Evolutionary conservation across 345 rosid genomes (phyloP).

Genomic region (Jatropha curcas): DNA sequence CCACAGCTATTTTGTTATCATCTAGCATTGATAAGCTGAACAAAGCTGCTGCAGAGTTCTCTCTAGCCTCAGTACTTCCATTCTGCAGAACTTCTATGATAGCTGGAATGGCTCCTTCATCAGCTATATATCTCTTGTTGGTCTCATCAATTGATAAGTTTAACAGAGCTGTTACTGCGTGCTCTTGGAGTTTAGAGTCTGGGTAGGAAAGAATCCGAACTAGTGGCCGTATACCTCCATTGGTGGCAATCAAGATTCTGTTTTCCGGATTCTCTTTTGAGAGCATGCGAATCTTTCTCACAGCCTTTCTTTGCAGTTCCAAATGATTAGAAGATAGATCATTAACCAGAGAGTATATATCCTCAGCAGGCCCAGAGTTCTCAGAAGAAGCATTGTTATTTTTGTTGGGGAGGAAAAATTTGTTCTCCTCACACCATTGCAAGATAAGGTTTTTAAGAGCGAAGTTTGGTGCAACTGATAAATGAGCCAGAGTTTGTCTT

Average conservation of each 20-base stretch:
- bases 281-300: slow-evolving; percentile 56
- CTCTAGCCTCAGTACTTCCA: slow-evolving; percentile 66
- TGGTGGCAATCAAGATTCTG: slow-evolving; percentile 51
- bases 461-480: slow-evolving; percentile 62
- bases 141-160: slow-evolving; percentile 70
- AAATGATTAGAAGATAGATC: slow-evolving; percentile 46
- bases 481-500: slow-evolving; percentile 52
- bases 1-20: slow-evolving; percentile 70
- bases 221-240: slow-evolving; percentile 53
- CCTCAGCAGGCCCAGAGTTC: slow-evolving; percentile 32
- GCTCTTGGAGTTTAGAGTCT: slow-evolving; percentile 62
- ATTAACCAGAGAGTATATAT: slow-evolving; percentile 39
- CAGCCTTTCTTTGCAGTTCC: slow-evolving; percentile 64
- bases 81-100: slow-evolving; percentile 53
- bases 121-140: slow-evolving; percentile 60
- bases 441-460: slow-evolving; percentile 63
- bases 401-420: slow-evolving; percentile 49
- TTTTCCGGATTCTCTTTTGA: slow-evolving; percentile 67
- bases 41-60: slow-evolving; percentile 80
- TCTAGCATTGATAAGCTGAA: slow-evolving; percentile 82
- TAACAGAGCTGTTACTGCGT: slow-evolving; percentile 68
- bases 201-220: slow-evolving; percentile 64
- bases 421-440: slow-evolving; percentile 81
- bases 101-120: slow-evolving; percentile 57
- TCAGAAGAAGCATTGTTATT: slow-evolving; percentile 15